Evolutionary conservation across 2,329 filamentous ascomycete species (phyloP), one percentile per base, ranked within the genome.

Genomic region (Amesomyces nigricolor): DNA sequence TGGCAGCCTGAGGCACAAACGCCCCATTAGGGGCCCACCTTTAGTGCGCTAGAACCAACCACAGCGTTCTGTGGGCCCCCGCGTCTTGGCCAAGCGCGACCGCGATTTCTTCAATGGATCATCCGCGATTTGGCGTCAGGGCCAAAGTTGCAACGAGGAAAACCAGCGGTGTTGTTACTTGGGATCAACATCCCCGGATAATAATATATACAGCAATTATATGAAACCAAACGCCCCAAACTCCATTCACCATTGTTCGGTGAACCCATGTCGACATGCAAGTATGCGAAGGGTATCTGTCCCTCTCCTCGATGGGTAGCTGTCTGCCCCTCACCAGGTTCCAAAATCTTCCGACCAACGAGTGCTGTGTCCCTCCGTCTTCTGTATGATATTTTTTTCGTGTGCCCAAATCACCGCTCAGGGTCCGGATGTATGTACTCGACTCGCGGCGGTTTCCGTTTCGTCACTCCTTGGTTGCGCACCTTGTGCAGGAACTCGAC

Each of bases 401-500:
- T 10, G 9, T 8, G 35, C 19, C 30, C 37, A n/a, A 47, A 10
- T 57, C 44, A 54, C 35, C 22, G 59, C 32, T 64, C 61, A 52
- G 47, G 29, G 43, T 62, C 49, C 38, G 47, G 10, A 47, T 57
- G 38, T 59, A 64, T 51, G 58, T 58, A 49, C 55, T 62, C 58
- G 38, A 47, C 51, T 47, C 59, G 61, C 17, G 68, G 69, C 42
- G 65, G 67, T 57, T 64, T 68, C 30, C 59, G 64, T 66, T 67
- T 73, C 72, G 63, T 60, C 2, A 72, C 62, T 17, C 81, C 79
- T 58, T 83, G 76, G 61, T 78, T 79, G 66, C 79, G 77, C 30
- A 88, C 78, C 66, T 84, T 87, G 75, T 89, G 88, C 58, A 91
- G 76, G 67, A 90, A 83, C 61, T 88, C 87, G 54, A 91, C 87